Conservation (phyloP, 2,329 filamentous ascomycete species). For the Zymoseptoria ardabiliae region DNA sequence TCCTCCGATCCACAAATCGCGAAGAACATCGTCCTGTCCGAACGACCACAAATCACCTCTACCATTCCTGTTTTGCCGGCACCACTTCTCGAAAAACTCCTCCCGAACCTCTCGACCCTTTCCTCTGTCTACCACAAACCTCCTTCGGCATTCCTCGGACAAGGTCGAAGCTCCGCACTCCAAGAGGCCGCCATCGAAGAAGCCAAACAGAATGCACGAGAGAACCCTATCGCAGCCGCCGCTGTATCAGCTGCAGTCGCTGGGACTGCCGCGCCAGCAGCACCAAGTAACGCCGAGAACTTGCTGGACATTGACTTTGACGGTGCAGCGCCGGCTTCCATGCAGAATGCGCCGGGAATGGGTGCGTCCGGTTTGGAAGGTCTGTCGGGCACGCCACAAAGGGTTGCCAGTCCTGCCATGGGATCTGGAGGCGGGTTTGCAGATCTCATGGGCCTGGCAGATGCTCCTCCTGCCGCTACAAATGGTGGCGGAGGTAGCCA, state of each 20-base stretch:
- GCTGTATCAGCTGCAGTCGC: conserved; percentile 60
- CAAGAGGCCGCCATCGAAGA: conserved; percentile 95
- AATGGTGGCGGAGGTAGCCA: conserved; percentile 35
- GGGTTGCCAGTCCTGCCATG: conserved; percentile 56
- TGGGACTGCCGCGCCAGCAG: conserved; percentile 30
- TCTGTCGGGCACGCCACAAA: conserved; percentile 58
- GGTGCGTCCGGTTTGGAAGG: conserved; percentile 47
- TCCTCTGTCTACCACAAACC: conserved; percentile 98
- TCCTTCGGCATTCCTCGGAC: conserved; percentile 93
- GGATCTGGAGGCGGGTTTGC: conserved; percentile 54
- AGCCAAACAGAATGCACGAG: conserved; percentile 81
- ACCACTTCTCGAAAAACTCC: conserved; percentile 77
- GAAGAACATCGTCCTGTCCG: conserved; percentile 86
- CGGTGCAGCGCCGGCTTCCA: conserved; percentile 81
- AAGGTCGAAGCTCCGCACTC: conserved; percentile 87
- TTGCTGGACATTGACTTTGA: conserved; percentile 95
- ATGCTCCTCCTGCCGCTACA: conserved; percentile 28
- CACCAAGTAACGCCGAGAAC: conserved; percentile 82
- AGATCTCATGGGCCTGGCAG: conserved; percentile 67
- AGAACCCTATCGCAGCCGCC: conserved; percentile 88
- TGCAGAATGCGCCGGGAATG: conserved; percentile 55
- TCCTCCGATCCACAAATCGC: conserved; percentile 87
- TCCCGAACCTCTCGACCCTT: conserved; percentile 84
- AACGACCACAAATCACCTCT: conserved; percentile 87
- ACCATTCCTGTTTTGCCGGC: conserved; percentile 87